A percentile compares a stretch with the other conserved stretches of the same genome.
Evolutionary conservation across 2,329 filamentous ascomycete genomes (phyloP).

Genomic region (Aspergillus hiratsukae): DNA sequence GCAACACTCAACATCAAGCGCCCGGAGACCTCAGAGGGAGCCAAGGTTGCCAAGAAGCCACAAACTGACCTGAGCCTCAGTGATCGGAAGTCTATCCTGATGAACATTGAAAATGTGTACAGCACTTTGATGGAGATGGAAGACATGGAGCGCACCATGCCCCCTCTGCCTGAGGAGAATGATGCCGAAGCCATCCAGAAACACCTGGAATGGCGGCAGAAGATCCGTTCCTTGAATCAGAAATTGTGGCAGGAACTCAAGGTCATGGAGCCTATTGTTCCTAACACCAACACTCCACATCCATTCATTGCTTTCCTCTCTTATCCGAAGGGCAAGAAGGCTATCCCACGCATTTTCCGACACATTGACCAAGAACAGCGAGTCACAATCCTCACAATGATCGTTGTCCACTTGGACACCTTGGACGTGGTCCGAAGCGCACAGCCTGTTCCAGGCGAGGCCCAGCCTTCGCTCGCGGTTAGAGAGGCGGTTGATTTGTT

Average conservation of each 20-base stretch:
- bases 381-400: constrained; percentile 89
- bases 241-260: constrained; percentile 83
- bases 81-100: constrained; percentile 77
- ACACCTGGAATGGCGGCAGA: constrained; percentile 75
- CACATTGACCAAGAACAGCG: constrained; percentile 90
- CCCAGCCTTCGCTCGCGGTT: constrained; percentile 67
- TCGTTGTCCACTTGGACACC: constrained; percentile 86
- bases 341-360: constrained; percentile 88
- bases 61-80: constrained; percentile 54
- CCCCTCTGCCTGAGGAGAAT: constrained; percentile 60
- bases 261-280: constrained; percentile 85
- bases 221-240: constrained; percentile 65
- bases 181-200: constrained; percentile 66
- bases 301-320: constrained; percentile 96
- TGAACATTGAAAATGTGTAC: constrained; percentile 87
- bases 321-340: constrained; percentile 93
- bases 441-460: constrained; percentile 67
- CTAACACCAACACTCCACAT: constrained; percentile 65
- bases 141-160: constrained; percentile 81
- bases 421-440: constrained; percentile 84
- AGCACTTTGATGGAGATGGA: constrained; percentile 86
- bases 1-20: constrained; percentile 94
- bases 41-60: constrained; percentile 45
- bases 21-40: constrained; percentile 62
- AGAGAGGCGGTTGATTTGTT: constrained; percentile 94